Conservation (phyloP, 306 rosid species). For the Ormosia emarginata region DNA sequence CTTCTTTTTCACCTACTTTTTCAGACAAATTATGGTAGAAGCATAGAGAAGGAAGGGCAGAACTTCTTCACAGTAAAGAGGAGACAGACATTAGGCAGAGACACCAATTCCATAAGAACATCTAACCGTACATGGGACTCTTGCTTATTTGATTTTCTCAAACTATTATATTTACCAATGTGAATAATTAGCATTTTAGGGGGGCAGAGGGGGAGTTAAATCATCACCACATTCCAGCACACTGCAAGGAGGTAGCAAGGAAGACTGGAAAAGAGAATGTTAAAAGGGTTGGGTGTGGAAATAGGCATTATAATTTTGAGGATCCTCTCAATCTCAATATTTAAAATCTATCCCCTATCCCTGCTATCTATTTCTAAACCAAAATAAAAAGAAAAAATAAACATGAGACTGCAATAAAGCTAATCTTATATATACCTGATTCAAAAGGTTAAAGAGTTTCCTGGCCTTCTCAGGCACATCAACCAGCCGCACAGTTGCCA, state of each 20-base stretch:
- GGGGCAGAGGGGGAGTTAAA: not conserved
- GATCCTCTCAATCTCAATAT: not conserved
- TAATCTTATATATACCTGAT: slow-evolving; percentile 58
- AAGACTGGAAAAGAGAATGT: not conserved
- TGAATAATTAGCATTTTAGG: slow-evolving; percentile 2
- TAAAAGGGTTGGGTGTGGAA: not conserved
- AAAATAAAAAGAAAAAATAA: not conserved
- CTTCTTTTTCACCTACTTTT: not conserved
- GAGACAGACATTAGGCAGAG: not conserved
- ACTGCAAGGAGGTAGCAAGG: not conserved
- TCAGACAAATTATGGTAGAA: not conserved
- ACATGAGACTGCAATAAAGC: not conserved
- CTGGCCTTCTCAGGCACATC: slow-evolving; percentile 87
- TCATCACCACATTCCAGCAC: not conserved
- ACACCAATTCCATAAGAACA: not conserved
- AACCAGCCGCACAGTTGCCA: slow-evolving; percentile 80
- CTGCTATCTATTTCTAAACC: slow-evolving; percentile 10
- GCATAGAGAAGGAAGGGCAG: not conserved
- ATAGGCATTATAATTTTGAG: not conserved
- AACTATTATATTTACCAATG: not conserved
- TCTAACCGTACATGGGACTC: not conserved
- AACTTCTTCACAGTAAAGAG: not conserved
- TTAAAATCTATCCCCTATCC: slow-evolving; percentile 7
- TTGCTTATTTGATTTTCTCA: slow-evolving; percentile 3
- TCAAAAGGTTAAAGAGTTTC: slow-evolving; percentile 87